Percentiles rank a stretch among this genome's conserved stretches.
Evolutionary conservation across 2,329 filamentous ascomycete genomes (phyloP).

Genomic region (Metarhizium robertsii): DNA sequence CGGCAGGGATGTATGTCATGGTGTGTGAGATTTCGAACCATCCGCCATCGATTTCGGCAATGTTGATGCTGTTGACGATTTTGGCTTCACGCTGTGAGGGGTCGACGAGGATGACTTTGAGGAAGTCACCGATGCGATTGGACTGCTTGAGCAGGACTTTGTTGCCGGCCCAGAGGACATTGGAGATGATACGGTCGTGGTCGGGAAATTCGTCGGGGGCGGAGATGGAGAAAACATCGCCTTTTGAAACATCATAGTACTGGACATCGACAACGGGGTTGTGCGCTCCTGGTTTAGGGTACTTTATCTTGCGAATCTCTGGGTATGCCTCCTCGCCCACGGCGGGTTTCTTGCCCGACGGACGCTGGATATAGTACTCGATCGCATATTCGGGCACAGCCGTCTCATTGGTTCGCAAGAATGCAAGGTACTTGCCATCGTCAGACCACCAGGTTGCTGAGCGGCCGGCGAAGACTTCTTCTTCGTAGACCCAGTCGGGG

Average conservation of each 20-base stretch:
- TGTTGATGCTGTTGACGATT: constrained; percentile 69
- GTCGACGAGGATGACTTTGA: constrained; percentile 81
- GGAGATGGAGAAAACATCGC: constrained; percentile 70
- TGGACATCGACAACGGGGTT: constrained; percentile 83
- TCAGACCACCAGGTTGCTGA: constrained; percentile 93
- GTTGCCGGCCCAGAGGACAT: constrained; percentile 80
- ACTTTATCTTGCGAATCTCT: constrained; percentile 87
- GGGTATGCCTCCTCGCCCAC: constrained; percentile 78
- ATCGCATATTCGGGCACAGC: constrained; percentile 85
- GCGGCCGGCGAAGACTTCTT: constrained; percentile 56
- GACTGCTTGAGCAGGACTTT: constrained; percentile 85
- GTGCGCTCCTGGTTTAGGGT: constrained; percentile 88
- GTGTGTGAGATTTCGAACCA: constrained; percentile 94
- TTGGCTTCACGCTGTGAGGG: constrained; percentile 63
- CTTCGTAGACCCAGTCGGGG: constrained; percentile 94
- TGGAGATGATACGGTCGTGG: constrained; percentile 81
- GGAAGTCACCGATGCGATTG: constrained; percentile 86
- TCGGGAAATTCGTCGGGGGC: constrained; percentile 70
- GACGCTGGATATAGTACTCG: constrained; percentile 84
- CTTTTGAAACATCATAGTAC: constrained; percentile 76
- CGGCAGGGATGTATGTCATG: constrained; percentile 78
- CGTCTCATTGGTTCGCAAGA: constrained; percentile 88
- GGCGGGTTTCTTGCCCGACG: constrained; percentile 60
- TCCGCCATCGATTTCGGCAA: constrained; percentile 80
- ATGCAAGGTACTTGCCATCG: constrained; percentile 82